Conservation (phyloP, 805 yeast species). For the Zygosaccharomyces pseudorouxii region DNA sequence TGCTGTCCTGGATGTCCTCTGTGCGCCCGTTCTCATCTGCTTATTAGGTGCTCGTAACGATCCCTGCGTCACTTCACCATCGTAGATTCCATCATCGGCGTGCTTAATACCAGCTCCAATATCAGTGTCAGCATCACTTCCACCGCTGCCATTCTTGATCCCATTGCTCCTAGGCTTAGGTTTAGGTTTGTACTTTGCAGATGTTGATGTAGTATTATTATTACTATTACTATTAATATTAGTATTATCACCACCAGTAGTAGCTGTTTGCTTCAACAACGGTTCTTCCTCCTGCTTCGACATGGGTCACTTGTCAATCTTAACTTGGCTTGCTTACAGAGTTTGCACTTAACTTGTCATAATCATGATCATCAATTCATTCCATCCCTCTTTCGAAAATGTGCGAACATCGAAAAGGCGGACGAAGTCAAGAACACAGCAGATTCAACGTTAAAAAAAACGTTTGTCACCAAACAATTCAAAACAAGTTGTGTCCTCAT, state of each 20-base stretch:
- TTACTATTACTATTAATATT: neutral
- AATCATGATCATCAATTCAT: neutral
- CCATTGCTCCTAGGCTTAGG: constrained; percentile 1
- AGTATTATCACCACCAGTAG: neutral
- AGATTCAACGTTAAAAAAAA: neutral
- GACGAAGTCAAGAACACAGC: neutral
- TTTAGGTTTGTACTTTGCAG: constrained; percentile 2
- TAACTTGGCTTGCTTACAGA: neutral
- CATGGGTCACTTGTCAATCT: neutral
- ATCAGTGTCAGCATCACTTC: neutral
- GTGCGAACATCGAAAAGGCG: constrained; percentile 2
- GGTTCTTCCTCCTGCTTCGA: constrained; percentile 4
- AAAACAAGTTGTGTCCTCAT: neutral
- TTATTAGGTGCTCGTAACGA: constrained; percentile 9
- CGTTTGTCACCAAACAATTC: neutral
- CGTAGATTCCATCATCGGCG: neutral
- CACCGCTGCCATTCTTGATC: neutral
- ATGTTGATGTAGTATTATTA: neutral
- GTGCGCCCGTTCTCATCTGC: constrained; percentile 45
- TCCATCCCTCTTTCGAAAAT: constrained; percentile 6
- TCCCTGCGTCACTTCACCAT: neutral
- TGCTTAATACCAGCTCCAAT: neutral
- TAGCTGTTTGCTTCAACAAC: neutral
- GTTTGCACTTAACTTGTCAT: neutral
- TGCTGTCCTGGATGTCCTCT: constrained; percentile 67